phyloP scores from a whole-genome alignment of 2,329 filamentous ascomycete species.

The Alternaria arbusti region DNA sequence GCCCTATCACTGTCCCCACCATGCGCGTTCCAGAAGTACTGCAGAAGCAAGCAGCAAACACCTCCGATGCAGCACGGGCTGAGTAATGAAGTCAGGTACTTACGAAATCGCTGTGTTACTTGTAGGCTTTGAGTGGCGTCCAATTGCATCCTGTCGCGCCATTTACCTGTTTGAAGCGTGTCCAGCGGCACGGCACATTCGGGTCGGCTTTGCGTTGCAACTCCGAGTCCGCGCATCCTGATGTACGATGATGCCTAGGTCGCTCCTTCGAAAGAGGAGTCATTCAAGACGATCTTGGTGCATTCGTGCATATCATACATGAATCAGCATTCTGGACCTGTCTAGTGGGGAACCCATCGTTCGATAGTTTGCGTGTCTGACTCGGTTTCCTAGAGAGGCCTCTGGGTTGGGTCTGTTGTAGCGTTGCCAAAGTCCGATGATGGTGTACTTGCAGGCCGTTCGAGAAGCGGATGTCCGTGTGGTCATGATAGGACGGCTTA shows the following conservation, averaged over 20 bases:
- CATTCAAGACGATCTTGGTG: neutral
- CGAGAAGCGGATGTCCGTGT: constrained; percentile 1
- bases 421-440: neutral
- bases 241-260: neutral
- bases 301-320: neutral
- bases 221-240: neutral
- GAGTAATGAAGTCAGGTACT: constrained; percentile 15
- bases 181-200: neutral
- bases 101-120: neutral
- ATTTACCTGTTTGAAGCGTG: neutral
- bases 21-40: neutral
- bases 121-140: constrained; percentile 1
- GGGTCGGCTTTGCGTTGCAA: neutral
- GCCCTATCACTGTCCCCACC: constrained; percentile 5
- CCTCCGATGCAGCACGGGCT: constrained; percentile 5
- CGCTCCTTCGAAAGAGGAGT: neutral
- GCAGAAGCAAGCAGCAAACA: neutral
- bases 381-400: constrained; percentile 3
- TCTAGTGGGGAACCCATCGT: neutral
- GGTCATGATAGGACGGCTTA: constrained; percentile 6
- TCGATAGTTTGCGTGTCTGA: neutral
- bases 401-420: neutral
- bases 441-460: constrained; percentile 4
- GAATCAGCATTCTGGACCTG: constrained; percentile 8
- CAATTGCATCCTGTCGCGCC: neutral